phyloP scores from a whole-genome alignment of 805 yeast genomes.

The Spathaspora sp. region DNA sequence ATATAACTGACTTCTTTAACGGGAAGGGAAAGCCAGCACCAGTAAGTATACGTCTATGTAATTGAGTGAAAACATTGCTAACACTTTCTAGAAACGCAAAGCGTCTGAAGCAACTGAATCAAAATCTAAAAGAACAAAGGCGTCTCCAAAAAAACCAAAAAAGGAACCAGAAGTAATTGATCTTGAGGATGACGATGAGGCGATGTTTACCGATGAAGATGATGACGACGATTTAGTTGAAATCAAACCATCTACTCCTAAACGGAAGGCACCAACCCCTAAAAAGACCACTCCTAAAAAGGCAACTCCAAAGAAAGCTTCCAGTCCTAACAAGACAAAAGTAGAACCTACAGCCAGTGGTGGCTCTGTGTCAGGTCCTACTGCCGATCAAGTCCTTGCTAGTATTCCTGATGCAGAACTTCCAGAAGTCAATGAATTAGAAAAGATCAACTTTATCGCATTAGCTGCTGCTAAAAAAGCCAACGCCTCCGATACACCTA shows the following conservation, averaged over 20 bases:
- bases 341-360: slow-evolving; percentile 3
- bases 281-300: slow-evolving; percentile 2
- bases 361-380: slow-evolving; percentile 23
- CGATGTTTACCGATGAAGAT: slow-evolving; percentile 17
- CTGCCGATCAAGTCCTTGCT: slow-evolving; percentile 57
- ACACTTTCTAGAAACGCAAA: slow-evolving; percentile 8
- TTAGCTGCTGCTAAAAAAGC: slow-evolving; percentile 14
- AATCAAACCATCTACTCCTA: slow-evolving; percentile 3
- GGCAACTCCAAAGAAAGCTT: slow-evolving; percentile 2
- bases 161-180: slow-evolving; percentile 10
- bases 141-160: slow-evolving; percentile 4
- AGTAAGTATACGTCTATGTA: neutral
- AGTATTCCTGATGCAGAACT: slow-evolving; percentile 74
- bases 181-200: slow-evolving; percentile 25
- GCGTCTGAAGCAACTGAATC: slow-evolving; percentile 4
- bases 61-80: neutral
- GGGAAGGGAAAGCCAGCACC: neutral
- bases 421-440: slow-evolving; percentile 48
- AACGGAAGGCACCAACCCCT: slow-evolving; percentile 5
- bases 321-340: slow-evolving; percentile 7
- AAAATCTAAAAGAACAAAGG: slow-evolving; percentile 7
- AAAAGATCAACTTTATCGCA: slow-evolving; percentile 57
- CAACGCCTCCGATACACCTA: slow-evolving; percentile 17
- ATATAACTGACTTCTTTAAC: slow-evolving; percentile 6
- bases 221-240: slow-evolving; percentile 24